Evolutionary conservation across 176 grass and related monocot genomes (phyloP).

Genomic region (Carex littledalei): DNA sequence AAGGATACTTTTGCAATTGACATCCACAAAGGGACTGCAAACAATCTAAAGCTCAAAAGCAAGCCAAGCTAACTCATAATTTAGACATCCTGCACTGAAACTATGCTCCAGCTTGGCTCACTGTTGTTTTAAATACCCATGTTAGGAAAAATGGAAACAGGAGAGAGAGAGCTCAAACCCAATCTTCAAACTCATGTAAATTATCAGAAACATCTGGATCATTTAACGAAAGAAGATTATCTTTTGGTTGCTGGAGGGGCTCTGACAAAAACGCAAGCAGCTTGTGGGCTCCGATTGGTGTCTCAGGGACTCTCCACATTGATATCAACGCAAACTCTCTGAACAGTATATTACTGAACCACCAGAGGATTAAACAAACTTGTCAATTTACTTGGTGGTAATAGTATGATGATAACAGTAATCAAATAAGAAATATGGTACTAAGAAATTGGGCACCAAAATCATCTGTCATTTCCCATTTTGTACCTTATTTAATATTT

Average conservation of each 20-base stretch:
- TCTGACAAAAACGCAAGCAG: constrained; percentile 90
- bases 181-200: constrained; percentile 87
- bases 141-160: background rate
- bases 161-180: constrained; percentile 44
- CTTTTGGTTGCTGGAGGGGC: constrained; percentile 80
- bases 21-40: background rate
- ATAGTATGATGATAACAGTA: constrained; percentile 25
- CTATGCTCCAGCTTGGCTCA: background rate
- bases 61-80: background rate
- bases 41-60: background rate
- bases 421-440: constrained; percentile 1
- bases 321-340: constrained; percentile 95
- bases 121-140: background rate
- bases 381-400: constrained; percentile 15
- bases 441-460: background rate
- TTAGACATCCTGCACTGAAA: background rate
- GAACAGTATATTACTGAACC: constrained; percentile 80
- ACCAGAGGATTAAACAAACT: constrained; percentile 14
- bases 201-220: constrained; percentile 68
- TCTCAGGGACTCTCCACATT: constrained; percentile 78
- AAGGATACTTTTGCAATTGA: background rate
- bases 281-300: constrained; percentile 86
- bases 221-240: constrained; percentile 54
- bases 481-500: background rate
- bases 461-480: background rate